Conservation (phyloP, 768 basidiomycete genomes). For the Aureoboletus auriporus region DNA sequence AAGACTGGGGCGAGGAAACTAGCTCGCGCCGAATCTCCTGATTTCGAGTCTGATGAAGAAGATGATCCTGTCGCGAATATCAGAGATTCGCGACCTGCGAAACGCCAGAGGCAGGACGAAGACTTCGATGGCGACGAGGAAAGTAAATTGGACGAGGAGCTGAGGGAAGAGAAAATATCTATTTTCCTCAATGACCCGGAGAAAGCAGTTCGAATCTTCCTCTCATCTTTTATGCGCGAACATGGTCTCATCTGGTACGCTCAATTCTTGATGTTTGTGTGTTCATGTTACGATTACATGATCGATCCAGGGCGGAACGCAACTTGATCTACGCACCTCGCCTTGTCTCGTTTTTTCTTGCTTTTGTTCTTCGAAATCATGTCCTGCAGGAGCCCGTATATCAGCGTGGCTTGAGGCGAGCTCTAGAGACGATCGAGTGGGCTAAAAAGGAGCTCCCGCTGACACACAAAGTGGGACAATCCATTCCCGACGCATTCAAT, state of each 20-base stretch:
- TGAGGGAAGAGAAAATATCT: conserved; percentile 41
- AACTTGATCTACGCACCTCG: conserved; percentile 50
- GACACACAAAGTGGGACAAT: conserved; percentile 36
- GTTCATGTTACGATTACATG: neutral
- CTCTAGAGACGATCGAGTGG: conserved; percentile 39
- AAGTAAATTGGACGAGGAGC: conserved; percentile 30
- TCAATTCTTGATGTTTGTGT: neutral
- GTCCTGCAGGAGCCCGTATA: conserved; percentile 46
- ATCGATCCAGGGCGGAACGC: conserved; percentile 38
- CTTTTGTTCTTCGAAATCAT: conserved; percentile 54
- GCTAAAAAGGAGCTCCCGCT: conserved; percentile 42
- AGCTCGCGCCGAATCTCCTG: conserved; percentile 30
- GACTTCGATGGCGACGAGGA: conserved; percentile 26
- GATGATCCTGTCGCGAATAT: conserved; percentile 15
- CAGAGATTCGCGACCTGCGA: conserved; percentile 9
- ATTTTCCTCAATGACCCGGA: conserved; percentile 64
- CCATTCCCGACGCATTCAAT: conserved; percentile 45
- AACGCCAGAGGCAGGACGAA: conserved; percentile 25
- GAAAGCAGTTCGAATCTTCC: conserved; percentile 53
- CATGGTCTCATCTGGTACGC: conserved; percentile 69
- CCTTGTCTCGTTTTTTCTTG: conserved; percentile 55
- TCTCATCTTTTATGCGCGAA: conserved; percentile 65
- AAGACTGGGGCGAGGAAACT: conserved; percentile 30
- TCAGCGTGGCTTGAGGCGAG: conserved; percentile 44
- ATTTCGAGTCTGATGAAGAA: conserved; percentile 32